phyloP scores from a whole-genome alignment of 2,329 filamentous ascomycete genomes.

The Aureobasidium leucospermi region DNA sequence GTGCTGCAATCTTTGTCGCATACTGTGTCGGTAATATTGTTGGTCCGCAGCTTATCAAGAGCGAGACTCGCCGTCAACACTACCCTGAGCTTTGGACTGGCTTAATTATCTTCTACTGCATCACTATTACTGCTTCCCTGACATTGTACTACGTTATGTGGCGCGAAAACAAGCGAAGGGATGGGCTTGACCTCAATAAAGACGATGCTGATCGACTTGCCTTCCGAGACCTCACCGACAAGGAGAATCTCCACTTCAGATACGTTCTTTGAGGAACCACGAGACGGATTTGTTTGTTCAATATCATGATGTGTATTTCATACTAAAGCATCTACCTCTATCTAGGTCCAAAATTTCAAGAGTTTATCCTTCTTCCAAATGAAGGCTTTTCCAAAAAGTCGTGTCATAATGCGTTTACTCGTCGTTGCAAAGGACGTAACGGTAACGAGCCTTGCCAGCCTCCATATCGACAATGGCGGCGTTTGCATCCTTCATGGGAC shows the following conservation, averaged over 20 bases:
- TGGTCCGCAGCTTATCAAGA: constrained; percentile 63
- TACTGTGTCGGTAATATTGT: constrained; percentile 74
- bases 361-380: neutral
- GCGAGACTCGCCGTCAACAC: constrained; percentile 56
- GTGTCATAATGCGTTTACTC: neutral
- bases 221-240: constrained; percentile 51
- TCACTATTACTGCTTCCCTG: constrained; percentile 54
- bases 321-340: neutral
- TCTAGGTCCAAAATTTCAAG: neutral
- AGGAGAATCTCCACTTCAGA: constrained; percentile 50
- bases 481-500: constrained; percentile 52
- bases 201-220: constrained; percentile 56
- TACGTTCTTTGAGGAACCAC: constrained; percentile 28
- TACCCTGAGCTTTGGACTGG: constrained; percentile 67
- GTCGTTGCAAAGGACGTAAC: constrained; percentile 33
- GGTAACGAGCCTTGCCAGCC: constrained; percentile 44
- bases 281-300: too few species aligned
- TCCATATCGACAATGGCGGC: constrained; percentile 50
- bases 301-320: neutral
- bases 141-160: constrained; percentile 53
- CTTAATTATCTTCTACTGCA: constrained; percentile 60
- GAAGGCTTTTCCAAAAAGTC: neutral
- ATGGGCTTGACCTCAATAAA: constrained; percentile 46
- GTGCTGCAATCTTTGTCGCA: constrained; percentile 64
- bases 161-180: constrained; percentile 51